Base-by-base conservation (phyloP, 345 rosid genomes). In the Reutealis trisperma region DNA sequence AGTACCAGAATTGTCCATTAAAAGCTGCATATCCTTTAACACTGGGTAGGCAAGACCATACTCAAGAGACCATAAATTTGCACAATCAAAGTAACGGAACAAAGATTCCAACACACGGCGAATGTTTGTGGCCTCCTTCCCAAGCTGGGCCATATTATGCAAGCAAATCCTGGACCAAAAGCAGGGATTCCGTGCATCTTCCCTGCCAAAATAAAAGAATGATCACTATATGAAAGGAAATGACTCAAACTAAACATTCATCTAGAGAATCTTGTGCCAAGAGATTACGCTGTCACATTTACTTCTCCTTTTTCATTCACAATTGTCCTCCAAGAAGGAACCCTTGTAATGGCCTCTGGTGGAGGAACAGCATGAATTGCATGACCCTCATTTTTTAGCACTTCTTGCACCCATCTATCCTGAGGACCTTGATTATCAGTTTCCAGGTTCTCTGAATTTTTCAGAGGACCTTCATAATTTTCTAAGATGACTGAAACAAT, bases 151-250 rank as follows among this genome's bases (percentile, higher is more conserved):
- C 99, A 94, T 94, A 84, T 92, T 94, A 82, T 89, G 89, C 79
- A 96, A 84, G 86, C 99, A 94, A 83, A 90, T 89, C 77, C 88
- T 87, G 71, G 99, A 90, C 99, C 99, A 96, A 88, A 96, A 94
- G 88, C 87, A 75, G 70, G 97, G 98, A 85, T 90, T 80, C 75
- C 80, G 78, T 27, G 89, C 86, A 84, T 90, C 92, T 89, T 92
- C 94, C 78, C 98, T 92, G 88, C 47, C 73, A 61, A 55, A 81
- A 24, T 45, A 77, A 78, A 74, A 71, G 73, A 61, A 72, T 64
- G 34, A 76, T 75, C 75, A 49, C n/a, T 67, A 71, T 32, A 75
- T 21, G 14, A 68, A 42, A 67, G 64, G 65, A 52, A 77, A 66
- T 51, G 21, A 78, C 18, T 32, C 52, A 72, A 74, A 59, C 32